A percentile compares a stretch with the other conserved stretches of the same genome.
These are phyloP conservation scores for Hibiscus syriacus DNA, from an alignment of 345 rosid genomes.

Conservation along the genomic window DNA sequence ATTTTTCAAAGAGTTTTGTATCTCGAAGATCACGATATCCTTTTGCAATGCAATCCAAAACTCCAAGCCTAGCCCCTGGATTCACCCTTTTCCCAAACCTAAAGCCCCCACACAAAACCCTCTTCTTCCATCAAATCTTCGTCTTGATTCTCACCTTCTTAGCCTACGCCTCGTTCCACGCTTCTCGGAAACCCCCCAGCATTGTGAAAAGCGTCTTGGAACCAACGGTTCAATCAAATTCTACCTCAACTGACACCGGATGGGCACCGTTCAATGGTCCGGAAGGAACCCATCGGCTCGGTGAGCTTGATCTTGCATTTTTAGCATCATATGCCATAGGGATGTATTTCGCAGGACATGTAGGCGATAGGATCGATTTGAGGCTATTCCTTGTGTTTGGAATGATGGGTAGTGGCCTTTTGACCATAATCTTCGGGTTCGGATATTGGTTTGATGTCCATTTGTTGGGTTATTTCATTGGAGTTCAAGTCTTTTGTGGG, in stretches of 20 bases:
- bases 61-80: slow-evolving; percentile 39
- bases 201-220: slow-evolving; percentile 88
- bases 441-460: slow-evolving; percentile 83
- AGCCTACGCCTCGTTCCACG: slow-evolving; percentile 89
- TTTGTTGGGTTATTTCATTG: slow-evolving; percentile 41
- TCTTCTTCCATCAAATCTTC: slow-evolving; percentile 52
- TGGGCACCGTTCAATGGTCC: slow-evolving; percentile 85
- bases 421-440: slow-evolving; percentile 61
- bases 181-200: slow-evolving; percentile 93
- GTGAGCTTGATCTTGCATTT: slow-evolving; percentile 92
- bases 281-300: slow-evolving; percentile 63
- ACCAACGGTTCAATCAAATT: slow-evolving; percentile 34
- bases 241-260: slow-evolving; percentile 33
- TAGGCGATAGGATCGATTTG: slow-evolving; percentile 74
- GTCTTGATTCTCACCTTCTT: slow-evolving; percentile 61
- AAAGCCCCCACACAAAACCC: slow-evolving; percentile 59
- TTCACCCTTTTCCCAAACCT: slow-evolving; percentile 46
- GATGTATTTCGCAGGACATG: slow-evolving; percentile 85
- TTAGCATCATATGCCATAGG: slow-evolving; percentile 60
- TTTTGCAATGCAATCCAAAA: slow-evolving; percentile 30
- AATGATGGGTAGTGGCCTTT: slow-evolving; percentile 82
- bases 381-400: slow-evolving; percentile 87
- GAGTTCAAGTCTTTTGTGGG: slow-evolving; percentile 70
- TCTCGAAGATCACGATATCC: not conserved
- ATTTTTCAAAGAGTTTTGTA: not conserved